Percentiles rank a stretch among this genome's conserved stretches.
Evolutionary conservation across 2,329 filamentous ascomycete genomes (phyloP).

Genomic region (Penicillium aurantiogriseum): DNA sequence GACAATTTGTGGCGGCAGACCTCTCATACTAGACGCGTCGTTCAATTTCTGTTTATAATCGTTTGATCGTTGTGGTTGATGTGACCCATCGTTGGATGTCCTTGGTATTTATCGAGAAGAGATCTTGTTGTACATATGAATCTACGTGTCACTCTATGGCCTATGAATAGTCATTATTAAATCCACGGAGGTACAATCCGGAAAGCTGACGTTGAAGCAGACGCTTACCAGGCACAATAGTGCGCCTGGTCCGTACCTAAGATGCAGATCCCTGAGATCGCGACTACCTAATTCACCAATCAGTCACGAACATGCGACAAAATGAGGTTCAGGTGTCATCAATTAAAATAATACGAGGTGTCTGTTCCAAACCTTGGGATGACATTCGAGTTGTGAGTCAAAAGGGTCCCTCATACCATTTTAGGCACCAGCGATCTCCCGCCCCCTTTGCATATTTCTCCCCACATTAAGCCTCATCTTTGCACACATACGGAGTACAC

Average conservation of each 20-base stretch:
- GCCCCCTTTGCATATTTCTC: not conserved
- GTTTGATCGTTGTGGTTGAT: not conserved
- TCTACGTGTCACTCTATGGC: not conserved
- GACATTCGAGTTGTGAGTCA: not conserved
- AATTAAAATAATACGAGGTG: not conserved
- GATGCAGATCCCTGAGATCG: no score
- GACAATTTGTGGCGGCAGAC: not conserved
- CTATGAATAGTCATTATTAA: not conserved
- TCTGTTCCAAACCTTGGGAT: not conserved
- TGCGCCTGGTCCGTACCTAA: no score
- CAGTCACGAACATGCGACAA: not conserved
- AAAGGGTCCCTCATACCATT: not conserved
- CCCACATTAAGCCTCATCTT: not conserved
- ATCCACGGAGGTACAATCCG: not conserved
- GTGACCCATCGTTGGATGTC: not conserved
- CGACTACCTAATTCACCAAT: not conserved
- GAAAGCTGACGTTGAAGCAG: not conserved
- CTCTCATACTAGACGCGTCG: not conserved
- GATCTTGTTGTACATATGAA: not conserved
- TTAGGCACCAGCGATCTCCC: conserved; percentile 1
- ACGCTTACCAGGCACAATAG: not conserved
- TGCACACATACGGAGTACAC: no score
- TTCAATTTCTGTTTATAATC: not conserved
- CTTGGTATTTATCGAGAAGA: not conserved
- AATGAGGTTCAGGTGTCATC: not conserved